Base-by-base conservation (phyloP, 148 eudicot genomes). In the Silene conica region DNA sequence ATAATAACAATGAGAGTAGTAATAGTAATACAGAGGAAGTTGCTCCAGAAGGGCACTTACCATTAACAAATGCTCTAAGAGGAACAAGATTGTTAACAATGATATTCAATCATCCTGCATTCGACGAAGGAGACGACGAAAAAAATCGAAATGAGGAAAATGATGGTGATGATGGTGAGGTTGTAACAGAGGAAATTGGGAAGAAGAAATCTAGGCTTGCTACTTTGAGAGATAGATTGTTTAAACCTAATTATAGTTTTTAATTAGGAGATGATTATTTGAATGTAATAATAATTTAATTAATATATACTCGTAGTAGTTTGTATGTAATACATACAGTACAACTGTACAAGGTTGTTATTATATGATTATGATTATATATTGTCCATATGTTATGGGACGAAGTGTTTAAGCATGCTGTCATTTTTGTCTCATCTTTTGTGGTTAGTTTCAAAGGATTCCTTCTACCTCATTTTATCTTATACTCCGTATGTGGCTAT, bases 61-160 rank as follows among this genome's bases (percentile, higher is more conserved):
- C 98, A 7, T 77, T 95, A 68, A 95, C 98, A 0, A 95, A 95
- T 86, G 98, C 98, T 2, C 81, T 95, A 8, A 82, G 98, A 38
- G 98, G 98, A 2, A 90, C 97, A 1, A 97, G 88, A 70, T 80
- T 95, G 6, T 76, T 95, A 38, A 86, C 34, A 4, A 79, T 85
- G 66, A 86, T 95, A 7, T 73, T 95, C 1, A 80, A 14, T 67
- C 98, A 95, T 67, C 98, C 98, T 10, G 97, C 97, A 19, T 92
- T 95, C 75, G 80, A 79, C 15, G 86, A 74, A 0, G 81, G 72
- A 0, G 86, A 76, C 1, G 87, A 81, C 0, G 85, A 80, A 1
- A 82, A 79, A 3, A 76, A 78, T 16, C 74, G 71, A 6, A 74
- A 52, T 5, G 77, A 50, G 16, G 66, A 28, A 21, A 67, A 48